These are phyloP conservation scores for Cyanidioschyzon merolae DNA, from an alignment of 23 red algal genomes.

Conservation along the genomic window DNA sequence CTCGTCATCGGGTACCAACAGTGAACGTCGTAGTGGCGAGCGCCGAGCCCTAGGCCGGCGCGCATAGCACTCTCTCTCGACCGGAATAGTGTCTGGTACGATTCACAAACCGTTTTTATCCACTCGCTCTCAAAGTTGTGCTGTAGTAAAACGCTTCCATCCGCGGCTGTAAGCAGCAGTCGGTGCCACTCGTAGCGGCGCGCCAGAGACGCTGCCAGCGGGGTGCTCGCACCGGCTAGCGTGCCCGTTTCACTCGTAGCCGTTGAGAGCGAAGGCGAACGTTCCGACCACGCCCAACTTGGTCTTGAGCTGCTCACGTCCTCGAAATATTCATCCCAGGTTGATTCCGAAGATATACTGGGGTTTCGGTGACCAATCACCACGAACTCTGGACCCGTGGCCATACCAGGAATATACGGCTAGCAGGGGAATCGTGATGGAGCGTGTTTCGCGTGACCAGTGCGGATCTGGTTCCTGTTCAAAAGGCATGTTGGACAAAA, in stretches of 20 bases:
- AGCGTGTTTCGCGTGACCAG: too few relatives aligned
- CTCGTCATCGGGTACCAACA: background rate
- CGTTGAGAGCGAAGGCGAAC: background rate
- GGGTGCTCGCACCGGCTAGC: background rate
- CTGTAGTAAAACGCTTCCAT: background rate
- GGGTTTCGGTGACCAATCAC: background rate
- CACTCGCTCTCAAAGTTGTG: background rate
- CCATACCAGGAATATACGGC: too few relatives aligned
- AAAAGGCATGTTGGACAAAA: too few relatives aligned
- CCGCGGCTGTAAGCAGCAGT: background rate
- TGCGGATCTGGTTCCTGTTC: too few relatives aligned
- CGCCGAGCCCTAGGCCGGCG: background rate
- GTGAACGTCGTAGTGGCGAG: conserved; percentile 11
- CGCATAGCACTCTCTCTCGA: background rate
- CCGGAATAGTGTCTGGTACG: background rate
- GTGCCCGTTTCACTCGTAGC: background rate
- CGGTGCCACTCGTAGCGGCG: background rate
- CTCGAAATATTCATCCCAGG: background rate
- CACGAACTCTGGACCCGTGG: background rate
- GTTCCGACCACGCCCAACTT: background rate
- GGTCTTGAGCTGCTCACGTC: background rate
- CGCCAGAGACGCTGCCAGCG: background rate
- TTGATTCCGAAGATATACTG: background rate
- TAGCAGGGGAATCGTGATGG: too few relatives aligned
- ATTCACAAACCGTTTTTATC: background rate